A percentile compares a stretch with the other conserved stretches of the same genome.
These are phyloP conservation scores for Plasmodium vivax DNA, from an alignment of 169 alveolate species.

Conservation along the genomic window DNA sequence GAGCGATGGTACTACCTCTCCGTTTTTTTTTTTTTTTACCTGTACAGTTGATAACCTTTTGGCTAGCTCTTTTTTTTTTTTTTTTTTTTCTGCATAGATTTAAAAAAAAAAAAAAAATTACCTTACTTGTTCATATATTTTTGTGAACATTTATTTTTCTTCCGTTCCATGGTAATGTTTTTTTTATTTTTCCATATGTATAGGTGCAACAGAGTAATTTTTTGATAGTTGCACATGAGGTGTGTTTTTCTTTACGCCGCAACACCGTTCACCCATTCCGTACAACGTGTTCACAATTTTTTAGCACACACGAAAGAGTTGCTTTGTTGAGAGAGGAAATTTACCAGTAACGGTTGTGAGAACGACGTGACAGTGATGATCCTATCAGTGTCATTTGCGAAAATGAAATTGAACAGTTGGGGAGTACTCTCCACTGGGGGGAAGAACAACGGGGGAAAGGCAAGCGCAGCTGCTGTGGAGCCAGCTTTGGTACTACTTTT, in stretches of 20 bases:
- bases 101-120: neutral
- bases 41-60: neutral
- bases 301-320: neutral
- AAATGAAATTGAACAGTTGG: neutral
- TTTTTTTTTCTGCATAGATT: neutral
- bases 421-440: neutral
- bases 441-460: neutral
- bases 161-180: neutral
- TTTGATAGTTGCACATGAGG: neutral
- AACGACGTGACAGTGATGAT: neutral
- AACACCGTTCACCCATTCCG: neutral
- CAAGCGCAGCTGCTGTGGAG: neutral
- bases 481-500: neutral
- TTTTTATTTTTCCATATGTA: neutral
- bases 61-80: neutral
- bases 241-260: neutral
- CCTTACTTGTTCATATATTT: neutral
- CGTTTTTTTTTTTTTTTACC: neutral
- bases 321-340: neutral
- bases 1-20: neutral
- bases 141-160: constrained; percentile 3
- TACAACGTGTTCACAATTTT: neutral
- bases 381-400: neutral
- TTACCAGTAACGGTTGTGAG: neutral
- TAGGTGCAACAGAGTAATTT: neutral